Base-by-base conservation (phyloP, 768 basidiomycete species). In the Clavaria fumosa region DNA sequence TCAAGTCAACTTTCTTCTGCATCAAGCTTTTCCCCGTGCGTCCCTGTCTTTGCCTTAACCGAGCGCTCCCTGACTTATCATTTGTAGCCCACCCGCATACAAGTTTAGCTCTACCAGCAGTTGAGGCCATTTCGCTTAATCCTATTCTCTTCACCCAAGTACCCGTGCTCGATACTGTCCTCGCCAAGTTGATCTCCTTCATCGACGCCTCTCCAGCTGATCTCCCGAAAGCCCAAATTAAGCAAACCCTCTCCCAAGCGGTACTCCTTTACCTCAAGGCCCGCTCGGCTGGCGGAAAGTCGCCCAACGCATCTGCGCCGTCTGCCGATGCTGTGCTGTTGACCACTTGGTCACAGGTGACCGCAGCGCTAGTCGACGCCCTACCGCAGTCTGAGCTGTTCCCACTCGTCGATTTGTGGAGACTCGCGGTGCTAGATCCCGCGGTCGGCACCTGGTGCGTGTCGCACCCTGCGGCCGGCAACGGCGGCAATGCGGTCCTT, bases 401-500 rank as follows among this genome's bases (percentile, higher is more conserved):
- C 60, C 88, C 89, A 0, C 51, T 90, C 4, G 67, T 76, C 7
- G 89, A 93, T 50, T 62, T 90, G 45, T 83, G 85, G 78, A 66
- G 86, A 1, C 63, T 90, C 7, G 78, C 77, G 0, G 52, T 84
- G 12, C 67, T 90, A 15, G 77, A 85, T 52, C 60, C 67, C 0
- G 50, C 63, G 1, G 68, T 75, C 12, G 65, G 69, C 0, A 51
- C 55, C 0, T 81, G 72, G 75, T 58, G 53, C 24, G 57, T 67
- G 4, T 43, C 61, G 2, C 50, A 52, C 1, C 45, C 53, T 0
- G 39, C 56, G 5, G 50, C 23, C 30, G 19, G 9, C 26, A 39
- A 12, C 28, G n/a, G n/a, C n/a, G n/a, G n/a, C n/a, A n/a, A n/a
- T n/a, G n/a, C n/a, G n/a, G 24, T 7, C 27, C 7, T 55, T 4